Evolutionary conservation across 2,329 filamentous ascomycete genomes (phyloP), one percentile per base, ranked within the genome.

Genomic region (Colletotrichum sp.): DNA sequence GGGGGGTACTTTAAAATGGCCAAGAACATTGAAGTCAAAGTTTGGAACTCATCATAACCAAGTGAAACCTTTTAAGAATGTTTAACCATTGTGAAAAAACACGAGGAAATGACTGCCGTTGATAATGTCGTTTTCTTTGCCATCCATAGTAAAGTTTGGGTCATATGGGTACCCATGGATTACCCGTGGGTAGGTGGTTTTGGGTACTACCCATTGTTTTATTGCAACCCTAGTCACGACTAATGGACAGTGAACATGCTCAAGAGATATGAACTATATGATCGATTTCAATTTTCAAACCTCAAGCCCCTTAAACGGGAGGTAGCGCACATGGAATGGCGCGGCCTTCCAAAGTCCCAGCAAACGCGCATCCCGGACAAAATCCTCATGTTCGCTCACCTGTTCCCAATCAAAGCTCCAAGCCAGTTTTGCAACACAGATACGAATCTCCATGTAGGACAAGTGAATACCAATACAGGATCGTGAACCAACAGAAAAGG

Each of bases 311-410:
- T 71, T 10, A 6, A 66, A 71, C 6, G 48, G 48, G 21, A 24
- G 67, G 13, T 55, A 72, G 16, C 64, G 52, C 9, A 72, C 70
- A n/a, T 72, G 62, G 10, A 61, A 72, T 10, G 70, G 70, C 24
- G 70, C 36, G 12, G 70, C 62, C 18, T 72, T 72, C 70, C 70
- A 72, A 12, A 72, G 64, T 3, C 70, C 64, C 8, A 72, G n/a
- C 16, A 72, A 34, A 15, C 36, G 32, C 16, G 70, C 62, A 48
- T 68, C 70, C 21, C 24, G 30, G 4, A 72, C 70, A 8, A 72
- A 72, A 34, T 72, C 55, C 62, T 72, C 70, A 28, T 36, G 18
- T 4, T 21, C 15, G 8, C 26, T 36, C 16, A 61, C 70, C 15
- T 68, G 64, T 24, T 52, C 21, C 70, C 64, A 72, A 26, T 72